These are phyloP conservation scores for Colletotrichum tropicicola DNA, from an alignment of 2,329 filamentous ascomycete genomes.

Conservation along the genomic window DNA sequence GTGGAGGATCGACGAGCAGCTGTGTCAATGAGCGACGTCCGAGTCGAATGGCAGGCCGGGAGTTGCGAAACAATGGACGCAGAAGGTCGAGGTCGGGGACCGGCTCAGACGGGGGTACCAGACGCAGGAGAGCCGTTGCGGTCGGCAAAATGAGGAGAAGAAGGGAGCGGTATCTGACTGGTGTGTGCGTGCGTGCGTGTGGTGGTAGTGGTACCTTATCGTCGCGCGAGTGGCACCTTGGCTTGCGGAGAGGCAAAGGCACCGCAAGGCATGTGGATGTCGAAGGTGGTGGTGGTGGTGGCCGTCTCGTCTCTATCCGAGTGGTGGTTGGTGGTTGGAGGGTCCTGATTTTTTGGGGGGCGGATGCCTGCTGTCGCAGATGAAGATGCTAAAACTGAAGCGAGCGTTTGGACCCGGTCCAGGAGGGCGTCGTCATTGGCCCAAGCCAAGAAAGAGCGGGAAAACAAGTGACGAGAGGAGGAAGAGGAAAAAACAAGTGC, in stretches of 20 bases:
- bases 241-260: not conserved
- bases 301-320: not conserved
- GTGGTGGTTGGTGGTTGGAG: conserved; percentile 5
- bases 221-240: conserved; percentile 2
- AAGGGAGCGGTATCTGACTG: conserved; percentile 17
- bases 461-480: not conserved
- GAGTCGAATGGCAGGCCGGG: conserved; percentile 9
- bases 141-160: conserved; percentile 7
- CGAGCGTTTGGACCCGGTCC: conserved; percentile 28
- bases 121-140: conserved; percentile 16
- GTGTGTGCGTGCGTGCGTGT: not conserved
- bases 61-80: conserved; percentile 24
- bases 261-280: not conserved
- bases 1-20: conserved; percentile 17
- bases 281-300: not conserved
- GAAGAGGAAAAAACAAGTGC: not conserved
- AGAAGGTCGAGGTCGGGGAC: not conserved
- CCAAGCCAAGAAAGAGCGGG: not conserved
- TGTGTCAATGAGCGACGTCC: conserved; percentile 12
- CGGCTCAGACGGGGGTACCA: conserved; percentile 14
- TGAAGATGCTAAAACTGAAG: conserved; percentile 32
- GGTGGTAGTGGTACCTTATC: not conserved
- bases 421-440: conserved; percentile 28
- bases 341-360: conserved; percentile 14
- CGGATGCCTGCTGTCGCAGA: conserved; percentile 29